Conservation (phyloP, 1,284 basidiomycete species). For the Apiotrichum akiyoshidainum region DNA sequence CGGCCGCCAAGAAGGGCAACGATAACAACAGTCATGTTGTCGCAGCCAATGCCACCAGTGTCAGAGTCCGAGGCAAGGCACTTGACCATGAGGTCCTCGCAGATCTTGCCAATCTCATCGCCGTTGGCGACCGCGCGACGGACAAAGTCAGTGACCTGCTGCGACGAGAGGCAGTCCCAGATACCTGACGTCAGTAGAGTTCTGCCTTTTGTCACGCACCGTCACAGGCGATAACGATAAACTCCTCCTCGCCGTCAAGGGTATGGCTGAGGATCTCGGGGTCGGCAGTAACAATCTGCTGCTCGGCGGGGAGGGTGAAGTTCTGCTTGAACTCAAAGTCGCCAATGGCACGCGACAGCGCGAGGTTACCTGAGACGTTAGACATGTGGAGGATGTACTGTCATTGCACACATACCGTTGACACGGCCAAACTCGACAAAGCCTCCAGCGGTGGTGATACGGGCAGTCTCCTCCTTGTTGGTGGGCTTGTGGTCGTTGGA, state of each 20-base stretch:
- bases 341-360: conserved; percentile 89
- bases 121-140: conserved; percentile 78
- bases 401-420: conserved; percentile 64
- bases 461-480: conserved; percentile 78
- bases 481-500: conserved; percentile 96
- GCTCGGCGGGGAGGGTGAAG: conserved; percentile 71
- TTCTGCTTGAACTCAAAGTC: conserved; percentile 99
- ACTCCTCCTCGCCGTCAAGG: conserved; percentile 86
- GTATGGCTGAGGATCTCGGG: conserved; percentile 85
- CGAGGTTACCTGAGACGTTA: conserved; percentile 74
- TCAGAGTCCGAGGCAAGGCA: conserved; percentile 93
- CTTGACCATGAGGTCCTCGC: conserved; percentile 85
- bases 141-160: conserved; percentile 88
- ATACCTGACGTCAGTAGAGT: conserved; percentile 63
- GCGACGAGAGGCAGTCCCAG: conserved; percentile 95
- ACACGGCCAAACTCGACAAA: conserved; percentile 97
- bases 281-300: conserved; percentile 92
- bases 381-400: not conserved
- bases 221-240: conserved; percentile 93
- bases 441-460: conserved; percentile 90
- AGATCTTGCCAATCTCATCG: conserved; percentile 73
- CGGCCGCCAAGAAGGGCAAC: conserved; percentile 83
- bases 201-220: conserved; percentile 56
- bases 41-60: conserved; percentile 92
- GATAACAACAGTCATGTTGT: conserved; percentile 97